Evolutionary conservation across 495 filamentous ascomycete genomes (phyloP), one percentile per base, ranked within the genome.

Genomic region (Hypoxylon cercidicola): DNA sequence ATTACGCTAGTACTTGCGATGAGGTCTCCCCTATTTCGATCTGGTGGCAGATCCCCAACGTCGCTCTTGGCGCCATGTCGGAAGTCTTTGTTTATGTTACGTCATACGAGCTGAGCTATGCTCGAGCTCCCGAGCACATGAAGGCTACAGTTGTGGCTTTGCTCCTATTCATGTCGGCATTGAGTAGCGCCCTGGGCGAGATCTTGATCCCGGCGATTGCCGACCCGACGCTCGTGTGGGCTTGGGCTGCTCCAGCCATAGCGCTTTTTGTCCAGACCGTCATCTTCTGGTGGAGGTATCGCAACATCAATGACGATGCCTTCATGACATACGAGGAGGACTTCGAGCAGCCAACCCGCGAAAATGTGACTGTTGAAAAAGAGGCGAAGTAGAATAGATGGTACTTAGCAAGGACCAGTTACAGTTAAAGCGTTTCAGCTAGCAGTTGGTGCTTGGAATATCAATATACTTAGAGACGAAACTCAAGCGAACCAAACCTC

Each of bases 71-170:
- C 13, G 88, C 82, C 12, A 70, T 89, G 19, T 83, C 82, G 6
- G 88, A 90, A 68, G 80, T 85, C 46, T 88, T 89, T 58, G 78
- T 79, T 55, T 83, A 82, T 12, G 84, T 88, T 15, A 89, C 87
- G 1, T 79, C 83, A 0, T 83, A 88, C 53, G 88, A 89, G 68
- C 79, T 88, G 52, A 87, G 86, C 2, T 90, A 86, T 70, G 83
- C 86, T 10, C 82, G 87, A 20, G 81, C 87, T 0, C 87, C 88
- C 0, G 72, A 80, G 8, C 75, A 75, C 46, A 90, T 90, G 87
- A 82, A 82, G 50, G 80, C 81, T 8, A 77, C 87, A n/a, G 82
- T 90, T 16, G 79, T 85, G 72, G 77, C 82, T 1, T 62, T 89
- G 15, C 87, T 82, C 67, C 74, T 88, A 15, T 76, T 85, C 48